Evolutionary conservation across 495 filamentous ascomycete genomes (phyloP).

Genomic region (Talaromyces wortmannii): DNA sequence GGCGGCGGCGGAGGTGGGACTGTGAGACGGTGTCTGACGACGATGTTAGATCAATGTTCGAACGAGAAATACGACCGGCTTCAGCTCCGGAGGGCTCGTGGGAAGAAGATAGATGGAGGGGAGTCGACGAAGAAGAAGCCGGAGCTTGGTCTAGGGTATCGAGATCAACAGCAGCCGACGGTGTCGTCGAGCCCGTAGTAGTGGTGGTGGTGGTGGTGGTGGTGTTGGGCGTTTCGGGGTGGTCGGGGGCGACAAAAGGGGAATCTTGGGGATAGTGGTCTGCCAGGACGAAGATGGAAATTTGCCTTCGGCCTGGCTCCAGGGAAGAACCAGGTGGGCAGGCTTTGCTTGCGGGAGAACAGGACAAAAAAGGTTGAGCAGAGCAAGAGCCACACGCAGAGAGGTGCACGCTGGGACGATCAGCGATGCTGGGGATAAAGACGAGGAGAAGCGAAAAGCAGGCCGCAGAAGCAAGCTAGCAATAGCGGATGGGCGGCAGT

Average conservation of each 20-base stretch:
- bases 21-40: slow-evolving; percentile 1
- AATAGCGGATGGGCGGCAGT: too few relatives aligned
- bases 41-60: neutral
- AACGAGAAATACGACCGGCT: neutral
- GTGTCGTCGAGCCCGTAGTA: slow-evolving; percentile 10
- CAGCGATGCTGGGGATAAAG: too few relatives aligned
- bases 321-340: slow-evolving; percentile 44
- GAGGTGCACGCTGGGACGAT: neutral
- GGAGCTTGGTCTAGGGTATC: neutral
- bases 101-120: neutral
- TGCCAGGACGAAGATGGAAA: slow-evolving; percentile 56
- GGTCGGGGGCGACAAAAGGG: slow-evolving; percentile 51
- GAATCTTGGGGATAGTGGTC: slow-evolving; percentile 43
- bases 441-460: too few relatives aligned
- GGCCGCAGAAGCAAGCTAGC: too few relatives aligned
- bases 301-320: slow-evolving; percentile 43
- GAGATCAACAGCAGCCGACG: neutral
- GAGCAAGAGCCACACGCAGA: neutral
- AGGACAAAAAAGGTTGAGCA: neutral
- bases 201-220: slow-evolving; percentile 18
- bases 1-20: slow-evolving; percentile 16
- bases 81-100: neutral
- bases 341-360: slow-evolving; percentile 16
- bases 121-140: neutral
- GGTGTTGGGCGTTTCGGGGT: slow-evolving; percentile 42